Conservation (phyloP, 164 flowering plant genomes). For the Chloranthus sessilifolius region DNA sequence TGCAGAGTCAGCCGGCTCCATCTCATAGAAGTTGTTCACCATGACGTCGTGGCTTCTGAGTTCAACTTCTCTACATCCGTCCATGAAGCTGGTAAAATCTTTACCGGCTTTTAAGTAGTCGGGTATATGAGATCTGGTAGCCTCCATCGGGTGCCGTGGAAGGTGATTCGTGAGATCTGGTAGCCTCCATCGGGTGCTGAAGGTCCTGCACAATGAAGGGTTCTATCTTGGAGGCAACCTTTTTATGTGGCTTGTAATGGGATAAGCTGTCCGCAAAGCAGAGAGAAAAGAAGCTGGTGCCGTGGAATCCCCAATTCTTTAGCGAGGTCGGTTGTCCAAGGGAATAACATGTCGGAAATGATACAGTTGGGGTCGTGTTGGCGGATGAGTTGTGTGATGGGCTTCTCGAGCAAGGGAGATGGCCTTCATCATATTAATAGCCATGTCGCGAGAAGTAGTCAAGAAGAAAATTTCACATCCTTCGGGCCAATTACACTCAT, state of each 20-base stretch:
- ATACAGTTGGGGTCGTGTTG: constrained; percentile 41
- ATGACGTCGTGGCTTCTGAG: constrained; percentile 22
- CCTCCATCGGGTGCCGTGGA: too few species aligned
- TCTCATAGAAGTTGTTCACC: constrained; percentile 41
- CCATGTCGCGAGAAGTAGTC: constrained; percentile 18
- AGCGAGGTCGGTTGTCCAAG: constrained; percentile 45
- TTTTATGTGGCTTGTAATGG: constrained; percentile 24
- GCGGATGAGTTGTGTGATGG: constrained; percentile 23
- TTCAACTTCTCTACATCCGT: constrained; percentile 10
- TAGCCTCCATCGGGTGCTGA: constrained; percentile 20
- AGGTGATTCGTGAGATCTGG: too few species aligned
- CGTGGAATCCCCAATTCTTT: constrained; percentile 37
- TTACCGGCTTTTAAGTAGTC: too few species aligned
- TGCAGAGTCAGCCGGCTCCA: constrained; percentile 33
- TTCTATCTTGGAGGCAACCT: constrained; percentile 29
- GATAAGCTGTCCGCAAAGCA: constrained; percentile 20
- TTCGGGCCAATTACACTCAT: constrained; percentile 37
- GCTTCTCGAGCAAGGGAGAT: constrained; percentile 22
- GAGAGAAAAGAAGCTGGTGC: constrained; percentile 31
- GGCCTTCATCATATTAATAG: constrained; percentile 29
- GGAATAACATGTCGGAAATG: constrained; percentile 45
- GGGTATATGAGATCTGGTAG: constrained; percentile 19
- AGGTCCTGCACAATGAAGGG: constrained; percentile 36
- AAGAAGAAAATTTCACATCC: constrained; percentile 43
- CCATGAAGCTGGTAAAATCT: not conserved